Conservation (phyloP, 192 early-diverging fungal species). For the Jimgerdemannia lactiflua region DNA sequence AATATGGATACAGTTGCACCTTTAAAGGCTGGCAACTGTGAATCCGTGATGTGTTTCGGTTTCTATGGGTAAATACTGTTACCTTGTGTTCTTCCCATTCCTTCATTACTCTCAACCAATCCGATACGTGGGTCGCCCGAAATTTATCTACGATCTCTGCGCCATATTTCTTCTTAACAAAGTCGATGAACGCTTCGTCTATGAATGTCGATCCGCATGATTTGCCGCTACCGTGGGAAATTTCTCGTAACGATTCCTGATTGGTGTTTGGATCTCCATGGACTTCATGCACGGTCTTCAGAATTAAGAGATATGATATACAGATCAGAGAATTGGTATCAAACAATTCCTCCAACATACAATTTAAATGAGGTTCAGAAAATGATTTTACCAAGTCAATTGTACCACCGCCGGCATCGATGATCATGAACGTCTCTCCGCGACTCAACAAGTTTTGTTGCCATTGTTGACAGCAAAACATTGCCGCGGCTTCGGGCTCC, state of each 20-base stretch:
- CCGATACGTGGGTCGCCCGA: neutral
- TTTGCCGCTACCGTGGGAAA: slow-evolving; percentile 28
- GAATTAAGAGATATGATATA: neutral
- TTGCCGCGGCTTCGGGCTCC: too few relatives aligned
- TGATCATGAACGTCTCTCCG: too few relatives aligned
- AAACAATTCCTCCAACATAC: too few relatives aligned
- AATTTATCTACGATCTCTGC: neutral
- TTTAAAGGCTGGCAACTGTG: too few relatives aligned
- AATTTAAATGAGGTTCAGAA: too few relatives aligned
- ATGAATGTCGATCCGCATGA: slow-evolving; percentile 33
- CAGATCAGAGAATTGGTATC: too few relatives aligned
- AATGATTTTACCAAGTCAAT: too few relatives aligned
- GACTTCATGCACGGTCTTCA: neutral
- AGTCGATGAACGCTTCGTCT: slow-evolving; percentile 11
- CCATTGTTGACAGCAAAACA: too few relatives aligned
- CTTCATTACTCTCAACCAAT: neutral
- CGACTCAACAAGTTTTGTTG: too few relatives aligned
- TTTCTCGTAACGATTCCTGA: slow-evolving; percentile 16
- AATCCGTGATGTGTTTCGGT: too few relatives aligned
- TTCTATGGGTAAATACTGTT: neutral
- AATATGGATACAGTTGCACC: too few relatives aligned
- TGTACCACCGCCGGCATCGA: too few relatives aligned
- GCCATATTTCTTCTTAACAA: neutral
- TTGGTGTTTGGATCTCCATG: neutral
- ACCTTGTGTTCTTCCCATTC: neutral